Evolutionary conservation across 495 filamentous ascomycete species (phyloP).

Genomic region (Trichoderma erinaceum): DNA sequence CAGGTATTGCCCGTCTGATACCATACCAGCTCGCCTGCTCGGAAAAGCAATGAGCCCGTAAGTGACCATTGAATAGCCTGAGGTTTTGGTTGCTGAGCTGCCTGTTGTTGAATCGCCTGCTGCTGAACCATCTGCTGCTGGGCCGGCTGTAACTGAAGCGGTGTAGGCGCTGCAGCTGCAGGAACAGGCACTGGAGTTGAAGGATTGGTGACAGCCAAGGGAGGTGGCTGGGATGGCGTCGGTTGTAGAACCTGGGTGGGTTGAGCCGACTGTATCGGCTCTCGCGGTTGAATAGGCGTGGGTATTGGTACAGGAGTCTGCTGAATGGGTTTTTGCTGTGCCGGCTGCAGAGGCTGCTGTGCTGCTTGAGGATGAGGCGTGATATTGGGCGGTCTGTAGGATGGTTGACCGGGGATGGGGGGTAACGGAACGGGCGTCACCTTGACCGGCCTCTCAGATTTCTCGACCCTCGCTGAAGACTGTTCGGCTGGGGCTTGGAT

Average conservation of each 20-base stretch:
- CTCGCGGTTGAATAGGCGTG: background rate
- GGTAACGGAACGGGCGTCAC: constrained; percentile 2
- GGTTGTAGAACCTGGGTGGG: background rate
- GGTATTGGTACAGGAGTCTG: constrained; percentile 3
- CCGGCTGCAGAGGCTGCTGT: constrained; percentile 27
- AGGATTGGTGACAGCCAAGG: background rate
- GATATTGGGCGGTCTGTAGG: constrained; percentile 19
- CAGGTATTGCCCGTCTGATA: constrained; percentile 13
- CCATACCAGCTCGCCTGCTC: constrained; percentile 17
- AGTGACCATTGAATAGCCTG: constrained; percentile 6
- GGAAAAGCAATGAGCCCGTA: constrained; percentile 8
- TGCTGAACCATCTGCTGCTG: background rate
- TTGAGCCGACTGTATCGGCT: background rate
- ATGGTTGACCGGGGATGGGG: background rate
- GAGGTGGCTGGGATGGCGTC: background rate
- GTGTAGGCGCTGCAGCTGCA: background rate
- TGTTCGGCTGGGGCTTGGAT: background rate
- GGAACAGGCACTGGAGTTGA: background rate
- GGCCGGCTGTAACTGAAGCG: background rate
- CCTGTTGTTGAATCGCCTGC: constrained; percentile 5
- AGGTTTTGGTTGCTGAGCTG: background rate
- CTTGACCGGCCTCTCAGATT: background rate
- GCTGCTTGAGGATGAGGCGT: constrained; percentile 27
- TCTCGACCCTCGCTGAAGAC: background rate
- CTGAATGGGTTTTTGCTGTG: background rate